Conservation (phyloP, 1,284 basidiomycete species). For the Polyporus tsugae region DNA sequence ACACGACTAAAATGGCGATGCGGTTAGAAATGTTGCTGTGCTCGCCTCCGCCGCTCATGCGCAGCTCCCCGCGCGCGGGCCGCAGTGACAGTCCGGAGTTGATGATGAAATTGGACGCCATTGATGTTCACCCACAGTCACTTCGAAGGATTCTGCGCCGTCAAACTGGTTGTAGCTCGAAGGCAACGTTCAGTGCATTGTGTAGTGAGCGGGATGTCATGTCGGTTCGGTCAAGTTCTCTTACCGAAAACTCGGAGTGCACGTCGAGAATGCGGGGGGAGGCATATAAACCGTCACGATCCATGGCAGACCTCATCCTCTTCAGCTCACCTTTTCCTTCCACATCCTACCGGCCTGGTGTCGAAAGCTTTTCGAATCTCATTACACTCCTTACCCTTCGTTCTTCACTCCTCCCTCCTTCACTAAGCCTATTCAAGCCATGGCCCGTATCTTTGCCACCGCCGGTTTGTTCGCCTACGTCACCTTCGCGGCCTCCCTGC, state of each 20-base stretch:
- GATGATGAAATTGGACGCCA: neutral
- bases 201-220: too few relatives aligned
- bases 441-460: constrained; percentile 17
- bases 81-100: neutral
- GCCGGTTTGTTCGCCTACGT: constrained; percentile 14
- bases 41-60: neutral
- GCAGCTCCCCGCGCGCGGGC: neutral
- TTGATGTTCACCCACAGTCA: neutral
- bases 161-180: neutral
- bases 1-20: neutral
- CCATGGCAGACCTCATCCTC: neutral
- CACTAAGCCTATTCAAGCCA: constrained; percentile 4
- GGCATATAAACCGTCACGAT: neutral
- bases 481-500: neutral
- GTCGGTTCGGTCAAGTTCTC: neutral
- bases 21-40: neutral
- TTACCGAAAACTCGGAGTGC: neutral
- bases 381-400: neutral
- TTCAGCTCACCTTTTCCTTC: neutral
- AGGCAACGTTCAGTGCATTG: neutral
- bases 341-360: constrained; percentile 5
- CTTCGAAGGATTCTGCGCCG: neutral
- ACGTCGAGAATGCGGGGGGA: neutral
- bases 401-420: neutral
- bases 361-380: neutral